Evolutionary conservation across 768 basidiomycete genomes (phyloP).

Genomic region (Phaffia australis): DNA sequence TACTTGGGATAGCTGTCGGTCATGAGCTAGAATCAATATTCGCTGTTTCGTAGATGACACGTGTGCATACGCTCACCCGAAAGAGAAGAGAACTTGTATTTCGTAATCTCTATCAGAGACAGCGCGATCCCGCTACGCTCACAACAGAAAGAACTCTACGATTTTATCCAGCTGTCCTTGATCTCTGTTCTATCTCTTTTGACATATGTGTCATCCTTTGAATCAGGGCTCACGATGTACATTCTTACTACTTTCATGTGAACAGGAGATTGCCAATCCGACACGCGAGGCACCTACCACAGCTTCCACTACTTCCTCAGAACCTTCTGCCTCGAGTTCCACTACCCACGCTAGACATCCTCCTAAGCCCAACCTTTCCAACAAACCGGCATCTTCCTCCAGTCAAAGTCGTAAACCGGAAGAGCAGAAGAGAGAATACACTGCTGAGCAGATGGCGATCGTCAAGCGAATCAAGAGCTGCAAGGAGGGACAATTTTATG

Average conservation of each 20-base stretch:
- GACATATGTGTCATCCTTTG: too few species aligned
- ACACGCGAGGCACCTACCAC: constrained; percentile 3
- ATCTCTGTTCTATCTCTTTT: too few species aligned
- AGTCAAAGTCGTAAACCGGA: constrained; percentile 6
- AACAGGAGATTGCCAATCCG: constrained; percentile 11
- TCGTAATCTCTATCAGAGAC: too few species aligned
- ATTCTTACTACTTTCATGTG: not conserved
- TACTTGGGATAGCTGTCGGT: too few species aligned
- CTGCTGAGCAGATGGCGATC: constrained; percentile 64
- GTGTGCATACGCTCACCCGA: too few species aligned
- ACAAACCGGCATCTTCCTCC: constrained; percentile 4
- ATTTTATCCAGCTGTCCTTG: too few species aligned
- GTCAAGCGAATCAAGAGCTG: constrained; percentile 78
- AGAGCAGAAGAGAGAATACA: constrained; percentile 66
- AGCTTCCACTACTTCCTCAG: constrained; percentile 3
- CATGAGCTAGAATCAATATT: too few species aligned
- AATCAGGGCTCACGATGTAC: too few species aligned
- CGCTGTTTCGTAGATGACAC: too few species aligned
- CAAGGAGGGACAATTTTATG: constrained; percentile 84
- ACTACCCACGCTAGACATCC: constrained; percentile 19
- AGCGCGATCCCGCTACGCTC: too few species aligned
- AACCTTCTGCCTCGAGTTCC: constrained; percentile 8
- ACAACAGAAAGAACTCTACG: too few species aligned
- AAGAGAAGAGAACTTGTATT: too few species aligned
- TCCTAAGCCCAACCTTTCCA: constrained; percentile 2